Evolutionary conservation across 2,329 filamentous ascomycete genomes (phyloP), one percentile per base, ranked within the genome.

Genomic region (Alternaria brassicicola): DNA sequence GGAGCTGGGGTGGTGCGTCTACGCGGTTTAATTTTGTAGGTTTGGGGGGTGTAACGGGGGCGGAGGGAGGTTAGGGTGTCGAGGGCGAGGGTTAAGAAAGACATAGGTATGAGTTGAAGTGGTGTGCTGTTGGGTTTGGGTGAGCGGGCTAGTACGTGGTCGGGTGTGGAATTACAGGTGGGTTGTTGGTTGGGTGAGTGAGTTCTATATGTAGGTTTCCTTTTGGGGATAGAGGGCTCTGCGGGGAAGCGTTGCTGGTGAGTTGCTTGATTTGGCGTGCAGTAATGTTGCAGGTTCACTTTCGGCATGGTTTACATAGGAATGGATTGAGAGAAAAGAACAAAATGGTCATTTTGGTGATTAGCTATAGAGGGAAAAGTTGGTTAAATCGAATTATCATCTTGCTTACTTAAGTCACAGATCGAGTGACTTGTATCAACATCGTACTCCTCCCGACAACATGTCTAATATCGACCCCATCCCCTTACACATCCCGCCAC

Each of bases 11-110:
- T 13, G 49, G 19, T 17, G 52, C 57, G 19, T 59, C 57, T 26
- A 55, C 28, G 25, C 52, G 57, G 52, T 51, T 59, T 15, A 35
- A n/a, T 36, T 36, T 36, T 36, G n/a, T 19, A n/a, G 9, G 6
- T 10, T 36, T 36, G n/a, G 28, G 9, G 33, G 35, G 8, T 4
- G 35, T 3, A 1, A 8, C 47, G 2, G 35, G 17, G 10, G 48
- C 26, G 9, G 9, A 38, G 36, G 6, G 36, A 21, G 36, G 17
- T 21, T 4, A 38, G 4, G 36, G 17, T 9, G 17, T 38, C 10
- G 9, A 38, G 17, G 9, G 3, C 17, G 6, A 4, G 36, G 13
- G 12, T 38, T 3, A 21, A 21, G 10, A 38, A 6, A 21, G 17
- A 21, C 17, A 21, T 38, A 21, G 12, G 12, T 9, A 17, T 13